Evolutionary conservation across 352 stramenopile genomes (phyloP), one percentile per base, ranked within the genome.

Genomic region (Pythium folliculosum): DNA sequence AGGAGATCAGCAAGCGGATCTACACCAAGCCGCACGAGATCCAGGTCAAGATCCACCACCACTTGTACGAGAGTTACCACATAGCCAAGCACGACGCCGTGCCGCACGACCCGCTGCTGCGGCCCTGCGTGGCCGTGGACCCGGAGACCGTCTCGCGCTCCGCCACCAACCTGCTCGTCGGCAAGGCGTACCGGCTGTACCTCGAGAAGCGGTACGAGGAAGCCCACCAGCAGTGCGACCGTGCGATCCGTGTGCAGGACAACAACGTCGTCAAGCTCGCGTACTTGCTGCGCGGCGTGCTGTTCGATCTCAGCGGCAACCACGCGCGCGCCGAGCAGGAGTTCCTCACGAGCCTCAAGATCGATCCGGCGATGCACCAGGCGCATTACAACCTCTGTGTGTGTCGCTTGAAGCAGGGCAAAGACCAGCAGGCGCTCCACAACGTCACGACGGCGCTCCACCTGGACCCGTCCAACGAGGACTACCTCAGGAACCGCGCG

Each of bases 11-110:
- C 37, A 72, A 76, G 32, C 73, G 78, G 25, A 90, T 92, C 23
- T 89, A 90, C 73, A 77, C 76, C 8, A 79, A 80, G 47, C 79
- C 84, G 0, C 84, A 92, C 43, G 78, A 87, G n/a, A 74, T 92
- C 19, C 84, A 92, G 59, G 71, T 64, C 9, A 75, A 75, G 72
- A 91, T 90, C 53, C 77, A 80, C 59, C 71, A 71, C 43, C 81
- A 88, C 55, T 60, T 91, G 5, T 91, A 92, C 65, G 77, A 80
- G 27, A 61, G 57, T 8, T 69, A 81, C 57, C 71, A 89, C 53
- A 70, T 69, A 9, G 68, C 70, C 30, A 77, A 72, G 61, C 60
- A 82, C 19, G 75, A 77, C 23, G 76, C 77, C 13, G 49, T 87
- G 0, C 82, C 82, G 14, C 79, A 90, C 54, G 84, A 92, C 32